These are phyloP conservation scores for Aspergillus carbonarius DNA, from an alignment of 2,329 filamentous ascomycete species.

Conservation along the genomic window DNA sequence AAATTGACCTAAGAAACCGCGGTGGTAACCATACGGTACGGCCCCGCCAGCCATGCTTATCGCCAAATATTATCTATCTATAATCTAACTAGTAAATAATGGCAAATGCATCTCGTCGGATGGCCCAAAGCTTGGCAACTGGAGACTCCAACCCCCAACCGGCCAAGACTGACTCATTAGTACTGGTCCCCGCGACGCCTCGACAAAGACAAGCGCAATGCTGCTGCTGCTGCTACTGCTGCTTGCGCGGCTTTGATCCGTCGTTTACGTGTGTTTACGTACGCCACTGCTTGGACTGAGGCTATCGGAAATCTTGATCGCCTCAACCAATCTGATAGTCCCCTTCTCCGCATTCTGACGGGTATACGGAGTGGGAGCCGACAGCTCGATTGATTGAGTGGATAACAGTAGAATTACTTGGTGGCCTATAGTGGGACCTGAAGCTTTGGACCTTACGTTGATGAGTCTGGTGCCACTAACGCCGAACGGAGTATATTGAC, in stretches of 20 bases:
- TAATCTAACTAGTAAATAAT: too few species aligned
- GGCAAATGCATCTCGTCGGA: background rate
- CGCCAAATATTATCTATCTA: too few species aligned
- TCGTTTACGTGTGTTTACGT: background rate
- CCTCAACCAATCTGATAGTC: background rate
- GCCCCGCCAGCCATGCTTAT: background rate
- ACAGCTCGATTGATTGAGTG: background rate
- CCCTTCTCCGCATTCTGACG: background rate
- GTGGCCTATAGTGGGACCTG: constrained; percentile 3
- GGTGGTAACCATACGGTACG: background rate
- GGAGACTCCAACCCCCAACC: background rate
- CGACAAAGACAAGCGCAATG: background rate
- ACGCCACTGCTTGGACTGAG: background rate
- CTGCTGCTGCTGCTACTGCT: background rate
- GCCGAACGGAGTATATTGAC: background rate
- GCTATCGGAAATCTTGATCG: background rate
- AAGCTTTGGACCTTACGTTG: constrained; percentile 1
- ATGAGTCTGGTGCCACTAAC: background rate
- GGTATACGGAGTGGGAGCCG: background rate
- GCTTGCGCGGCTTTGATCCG: constrained; percentile 3
- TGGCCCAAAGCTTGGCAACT: constrained; percentile 7
- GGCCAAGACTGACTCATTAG: constrained; percentile 3
- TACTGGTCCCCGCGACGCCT: background rate
- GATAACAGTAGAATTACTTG: background rate
- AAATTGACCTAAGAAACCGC: background rate